Evolutionary conservation across 2,329 filamentous ascomycete genomes (phyloP).

Genomic region (Didymella sp.): DNA sequence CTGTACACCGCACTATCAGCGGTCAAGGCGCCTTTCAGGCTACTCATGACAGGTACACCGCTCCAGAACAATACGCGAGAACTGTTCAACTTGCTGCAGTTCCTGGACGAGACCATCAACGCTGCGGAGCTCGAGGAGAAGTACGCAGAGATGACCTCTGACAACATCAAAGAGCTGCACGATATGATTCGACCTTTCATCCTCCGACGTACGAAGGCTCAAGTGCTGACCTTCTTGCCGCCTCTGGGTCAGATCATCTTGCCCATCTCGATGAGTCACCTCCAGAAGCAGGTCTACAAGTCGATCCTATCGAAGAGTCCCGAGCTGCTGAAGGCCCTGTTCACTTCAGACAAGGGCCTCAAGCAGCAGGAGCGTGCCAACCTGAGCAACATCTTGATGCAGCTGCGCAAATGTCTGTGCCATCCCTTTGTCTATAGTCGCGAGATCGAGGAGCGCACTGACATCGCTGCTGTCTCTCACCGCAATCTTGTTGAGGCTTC

Average conservation of each 20-base stretch:
- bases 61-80: conserved; percentile 95
- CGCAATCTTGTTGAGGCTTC: conserved; percentile 90
- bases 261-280: conserved; percentile 90
- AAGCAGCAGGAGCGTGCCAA: conserved; percentile 77
- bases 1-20: conserved; percentile 77
- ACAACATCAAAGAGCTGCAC: conserved; percentile 82
- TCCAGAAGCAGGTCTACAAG: conserved; percentile 94
- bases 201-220: conserved; percentile 81
- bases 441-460: conserved; percentile 82
- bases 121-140: conserved; percentile 76
- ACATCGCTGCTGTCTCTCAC: conserved; percentile 68
- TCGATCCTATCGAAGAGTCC: conserved; percentile 92
- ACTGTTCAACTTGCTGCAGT: conserved; percentile 95
- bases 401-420: conserved; percentile 91
- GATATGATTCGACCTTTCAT: conserved; percentile 78
- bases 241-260: conserved; percentile 95
- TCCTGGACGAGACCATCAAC: conserved; percentile 76
- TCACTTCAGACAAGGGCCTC: conserved; percentile 66
- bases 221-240: conserved; percentile 89
- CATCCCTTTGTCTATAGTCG: conserved; percentile 95
- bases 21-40: conserved; percentile 80
- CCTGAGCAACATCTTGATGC: conserved; percentile 93
- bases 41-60: conserved; percentile 87
- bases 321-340: conserved; percentile 85
- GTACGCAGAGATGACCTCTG: conserved; percentile 79